Base-by-base conservation (phyloP, 192 early-diverging fungal species). In the Coemansia sp. region DNA sequence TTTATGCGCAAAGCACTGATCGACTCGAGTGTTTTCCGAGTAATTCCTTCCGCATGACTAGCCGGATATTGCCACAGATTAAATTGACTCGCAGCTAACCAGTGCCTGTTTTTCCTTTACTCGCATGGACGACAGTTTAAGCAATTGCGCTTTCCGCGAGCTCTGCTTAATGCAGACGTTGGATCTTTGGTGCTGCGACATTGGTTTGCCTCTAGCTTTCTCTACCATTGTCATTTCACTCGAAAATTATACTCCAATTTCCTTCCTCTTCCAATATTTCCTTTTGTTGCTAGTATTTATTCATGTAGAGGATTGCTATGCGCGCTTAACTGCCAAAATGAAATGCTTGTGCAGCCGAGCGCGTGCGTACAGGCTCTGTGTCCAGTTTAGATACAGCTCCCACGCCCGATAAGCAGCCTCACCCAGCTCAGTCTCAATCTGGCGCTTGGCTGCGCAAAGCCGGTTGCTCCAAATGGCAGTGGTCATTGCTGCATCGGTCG, bases 311-410 rank as follows among this genome's bases (percentile, higher is more conserved):
- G 15, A 15, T n/a, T 12, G 40, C 46, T 64, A 70, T 25, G 40
- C 40, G 28, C 71, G 77, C 63, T 80, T 80, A 50, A 74, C 55
- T 7, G 77, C 77, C 15, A 80, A 52, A 24, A 80, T 56, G 56
- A 80, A 74, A 54, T 77, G 74, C 56, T 74, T 73, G 53, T 74
- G 71, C 37, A 82, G 62, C 9, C 74, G 68, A 5, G 64, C 71
- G 12, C 80, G 80, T 23, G 66, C 60, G 60, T 68, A 71, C 36
- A 82, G 55, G 34, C 74, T 77, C 57, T 76, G 74, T 12, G 80
- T 74, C 80, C 80, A 82, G 57, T 73, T 76, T 63, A 82, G 47
- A 40, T 82, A 82, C 26, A 82, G 71, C 52, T 77, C 74, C 80
- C 74, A 77, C 3, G 71, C 58, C 5, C 80, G 67, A 42, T 82